Evolutionary conservation across 176 grass and related monocot genomes (phyloP).

Genomic region (Oropetium thomaeum): DNA sequence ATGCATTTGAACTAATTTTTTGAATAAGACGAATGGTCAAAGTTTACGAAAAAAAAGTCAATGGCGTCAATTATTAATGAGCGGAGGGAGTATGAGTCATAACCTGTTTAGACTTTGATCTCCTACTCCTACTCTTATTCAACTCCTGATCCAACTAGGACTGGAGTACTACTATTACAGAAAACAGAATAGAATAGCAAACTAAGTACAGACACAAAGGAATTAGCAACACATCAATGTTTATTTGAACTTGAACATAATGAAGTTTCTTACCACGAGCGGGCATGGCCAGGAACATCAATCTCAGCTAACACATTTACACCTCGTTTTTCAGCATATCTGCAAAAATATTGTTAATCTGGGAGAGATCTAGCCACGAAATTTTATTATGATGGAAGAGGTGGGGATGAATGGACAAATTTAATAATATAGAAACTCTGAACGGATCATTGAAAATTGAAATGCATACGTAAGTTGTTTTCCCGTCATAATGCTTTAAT

Average conservation of each 20-base stretch:
- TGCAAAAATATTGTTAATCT: constrained; percentile 41
- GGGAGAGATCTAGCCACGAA: constrained; percentile 9
- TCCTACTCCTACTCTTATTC: too few species aligned
- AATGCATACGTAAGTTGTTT: not conserved
- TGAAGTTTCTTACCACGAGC: constrained; percentile 65
- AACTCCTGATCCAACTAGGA: too few species aligned
- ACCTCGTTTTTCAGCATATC: constrained; percentile 82
- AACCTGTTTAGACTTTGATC: too few species aligned
- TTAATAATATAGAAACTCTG: not conserved
- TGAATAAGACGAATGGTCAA: too few species aligned
- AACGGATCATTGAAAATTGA: not conserved
- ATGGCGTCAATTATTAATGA: too few species aligned
- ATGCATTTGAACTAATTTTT: too few species aligned
- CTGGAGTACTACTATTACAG: too few species aligned
- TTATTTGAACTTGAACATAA: constrained; percentile 4
- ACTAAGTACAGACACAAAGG: too few species aligned
- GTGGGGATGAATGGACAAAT: not conserved
- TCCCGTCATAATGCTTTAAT: not conserved
- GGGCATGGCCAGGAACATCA: constrained; percentile 93
- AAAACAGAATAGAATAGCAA: too few species aligned
- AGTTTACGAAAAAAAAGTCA: too few species aligned
- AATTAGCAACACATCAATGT: constrained; percentile 12
- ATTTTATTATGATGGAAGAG: not conserved
- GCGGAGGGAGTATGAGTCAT: too few species aligned
- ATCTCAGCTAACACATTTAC: constrained; percentile 97